Percentiles rank a stretch among this genome's conserved stretches.
Evolutionary conservation across 805 yeast genomes (phyloP).

Genomic region (Huiozyma sinensis): DNA sequence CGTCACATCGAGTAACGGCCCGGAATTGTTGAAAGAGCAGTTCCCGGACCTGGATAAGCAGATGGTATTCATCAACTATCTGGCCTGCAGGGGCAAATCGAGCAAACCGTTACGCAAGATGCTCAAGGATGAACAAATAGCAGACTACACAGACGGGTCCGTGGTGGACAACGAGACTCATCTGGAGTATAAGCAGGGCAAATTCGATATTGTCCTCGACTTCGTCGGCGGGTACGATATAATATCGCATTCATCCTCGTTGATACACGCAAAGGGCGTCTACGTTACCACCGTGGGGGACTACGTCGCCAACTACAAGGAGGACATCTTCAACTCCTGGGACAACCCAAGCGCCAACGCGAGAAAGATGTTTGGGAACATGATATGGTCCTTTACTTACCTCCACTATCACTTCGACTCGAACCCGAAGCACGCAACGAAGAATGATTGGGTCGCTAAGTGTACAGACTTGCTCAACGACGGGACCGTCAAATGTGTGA

Average conservation of each 20-base stretch:
- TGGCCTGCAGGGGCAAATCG: slow-evolving; percentile 25
- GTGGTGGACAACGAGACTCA: slow-evolving; percentile 23
- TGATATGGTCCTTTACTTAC: slow-evolving; percentile 31
- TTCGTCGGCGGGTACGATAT: slow-evolving; percentile 58
- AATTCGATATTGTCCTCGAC: slow-evolving; percentile 58
- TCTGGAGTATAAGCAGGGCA: slow-evolving; percentile 29
- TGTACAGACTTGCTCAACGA: slow-evolving; percentile 38
- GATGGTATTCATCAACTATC: slow-evolving; percentile 29
- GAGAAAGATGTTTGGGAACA: slow-evolving; percentile 27
- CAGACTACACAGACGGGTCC: slow-evolving; percentile 6
- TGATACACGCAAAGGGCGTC: slow-evolving; percentile 39
- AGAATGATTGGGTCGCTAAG: slow-evolving; percentile 30
- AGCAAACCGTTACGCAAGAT: slow-evolving; percentile 24
- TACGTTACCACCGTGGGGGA: slow-evolving; percentile 61
- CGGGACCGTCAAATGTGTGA: slow-evolving; percentile 36
- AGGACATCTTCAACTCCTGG: slow-evolving; percentile 30
- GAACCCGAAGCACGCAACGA: slow-evolving; percentile 17
- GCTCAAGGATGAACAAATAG: slow-evolving; percentile 26
- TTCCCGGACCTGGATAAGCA: slow-evolving; percentile 32
- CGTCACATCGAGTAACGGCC: slow-evolving; percentile 47
- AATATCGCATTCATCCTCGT: slow-evolving; percentile 31
- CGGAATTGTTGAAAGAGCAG: slow-evolving; percentile 28
- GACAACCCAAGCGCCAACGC: slow-evolving; percentile 29
- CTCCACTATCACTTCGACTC: slow-evolving; percentile 28
- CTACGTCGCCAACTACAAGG: slow-evolving; percentile 31